Evolutionary conservation across 495 filamentous ascomycete genomes (phyloP), one percentile per base, ranked within the genome.

Genomic region (Xylaria flabelliformis): DNA sequence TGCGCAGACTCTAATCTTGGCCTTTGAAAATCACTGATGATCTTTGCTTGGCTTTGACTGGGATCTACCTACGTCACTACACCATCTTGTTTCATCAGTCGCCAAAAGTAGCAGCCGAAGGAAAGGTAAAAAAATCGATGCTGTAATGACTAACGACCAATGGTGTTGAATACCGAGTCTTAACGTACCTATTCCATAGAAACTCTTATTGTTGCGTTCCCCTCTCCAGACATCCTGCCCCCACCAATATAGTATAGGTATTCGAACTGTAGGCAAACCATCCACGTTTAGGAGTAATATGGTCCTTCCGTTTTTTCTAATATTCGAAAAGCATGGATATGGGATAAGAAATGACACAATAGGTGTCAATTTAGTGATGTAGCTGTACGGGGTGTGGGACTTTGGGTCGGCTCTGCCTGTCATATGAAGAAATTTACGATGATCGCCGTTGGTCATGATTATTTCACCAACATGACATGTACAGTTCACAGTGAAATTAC

Each of bases 31-130:
- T 67, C 65, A 26, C 19, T 10, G 65, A 56, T 42, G 65, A 67
- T 67, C 65, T 26, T 67, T 41, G 48, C 48, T 67, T 32, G 65
- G 44, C 29, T 44, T 56, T 5, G 24, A 32, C 3, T 56, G 29
- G 8, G 65, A 67, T 67, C 65, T 67, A 44, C 65, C 46, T 55
- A 56, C 65, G 50, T 56, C 65, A 55, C 64, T 9, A 17, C 21
- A 41, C 34, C 10, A 5, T n/a, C 32, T 56, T 41, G 65, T 67
- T 44, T 67, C 50, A 42, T 44, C 34, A 51, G 46, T 32, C 29
- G 41, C 64, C 46, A 51, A 36, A 21, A 17, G 15, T 24, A 42
- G 41, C 32, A 1, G 41, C 24, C 29, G 21, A 21, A 12, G 32
- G 58, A 36, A 21, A 36, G 15, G 9, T 15, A 39, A 19, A 4